These are phyloP conservation scores for Dioszegia aurantiaca DNA, from an alignment of 768 basidiomycete genomes.

Conservation along the genomic window DNA sequence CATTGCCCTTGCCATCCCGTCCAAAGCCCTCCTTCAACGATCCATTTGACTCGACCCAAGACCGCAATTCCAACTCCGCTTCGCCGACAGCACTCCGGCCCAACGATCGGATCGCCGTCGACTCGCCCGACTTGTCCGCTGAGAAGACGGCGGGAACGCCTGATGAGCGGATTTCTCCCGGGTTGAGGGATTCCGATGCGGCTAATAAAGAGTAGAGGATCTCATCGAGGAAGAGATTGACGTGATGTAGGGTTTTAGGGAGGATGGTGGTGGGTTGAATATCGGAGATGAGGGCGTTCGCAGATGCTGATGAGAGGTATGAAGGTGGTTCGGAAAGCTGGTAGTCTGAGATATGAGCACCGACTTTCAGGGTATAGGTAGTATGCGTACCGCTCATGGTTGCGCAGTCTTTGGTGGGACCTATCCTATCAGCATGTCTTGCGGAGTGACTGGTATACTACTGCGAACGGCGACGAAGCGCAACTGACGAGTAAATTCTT, in stretches of 20 bases:
- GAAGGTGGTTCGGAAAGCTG: not conserved
- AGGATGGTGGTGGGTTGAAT: constrained; percentile 85
- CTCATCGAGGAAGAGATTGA: constrained; percentile 50
- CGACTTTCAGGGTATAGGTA: not conserved
- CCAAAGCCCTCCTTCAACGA: constrained; percentile 23
- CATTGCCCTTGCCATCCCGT: constrained; percentile 31
- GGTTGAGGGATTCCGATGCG: constrained; percentile 40
- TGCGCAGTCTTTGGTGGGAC: too few species aligned
- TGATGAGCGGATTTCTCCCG: constrained; percentile 36
- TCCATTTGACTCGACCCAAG: constrained; percentile 69
- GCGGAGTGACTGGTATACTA: too few species aligned
- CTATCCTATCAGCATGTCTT: too few species aligned
- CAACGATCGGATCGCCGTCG: constrained; percentile 55
- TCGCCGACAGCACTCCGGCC: constrained; percentile 90
- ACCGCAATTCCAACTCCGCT: constrained; percentile 85
- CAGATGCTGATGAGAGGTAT: constrained; percentile 78
- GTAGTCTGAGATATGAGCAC: constrained; percentile 4
- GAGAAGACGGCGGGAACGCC: constrained; percentile 46
- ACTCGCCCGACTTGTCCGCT: constrained; percentile 26
- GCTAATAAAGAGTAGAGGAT: constrained; percentile 34
- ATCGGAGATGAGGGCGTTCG: constrained; percentile 88
- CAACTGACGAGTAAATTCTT: too few species aligned
- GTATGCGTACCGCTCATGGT: too few species aligned
- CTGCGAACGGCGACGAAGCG: too few species aligned
- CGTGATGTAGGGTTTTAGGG: constrained; percentile 64